Base-by-base conservation (phyloP, 768 basidiomycete genomes). In the Tephrocybe sp. region DNA sequence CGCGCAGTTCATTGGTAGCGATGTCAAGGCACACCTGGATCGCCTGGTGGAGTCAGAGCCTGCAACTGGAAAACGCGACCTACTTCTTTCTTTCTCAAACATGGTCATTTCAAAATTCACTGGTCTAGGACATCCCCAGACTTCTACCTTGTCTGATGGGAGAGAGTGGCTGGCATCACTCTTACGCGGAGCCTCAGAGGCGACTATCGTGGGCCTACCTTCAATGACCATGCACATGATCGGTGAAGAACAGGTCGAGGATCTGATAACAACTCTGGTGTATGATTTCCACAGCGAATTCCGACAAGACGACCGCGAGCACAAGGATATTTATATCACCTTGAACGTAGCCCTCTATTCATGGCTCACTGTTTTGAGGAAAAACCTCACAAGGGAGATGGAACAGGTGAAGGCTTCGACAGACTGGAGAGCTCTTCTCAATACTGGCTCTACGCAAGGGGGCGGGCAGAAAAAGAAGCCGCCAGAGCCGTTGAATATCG, bases 281-380 rank as follows among this genome's bases (percentile, higher is more conserved):
- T 92, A 92, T 56, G 81, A 85, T 60, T 91, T 91, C 67, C 72
- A 83, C 66, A 89, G 85, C 61, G 70, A 76, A 49, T 91, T 90
- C 63, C 71, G 73, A 31, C 71, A 74, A 51, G 78, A 76, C 20
- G 70, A 72, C 66, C 70, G 74, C 57, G 78, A 81, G 44, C 73
- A 77, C 26, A 85, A 90, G 57, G 87, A 89, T 57, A 90, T 93
- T 48, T 92, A 86, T 65, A 89, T 93, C 66, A 86, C 89, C 3
- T 73, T 93, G 56, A 92, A 93, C 69, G 82, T 91, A 61, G 78
- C 85, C 0, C 71, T 92, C 1, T 92, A 92, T 61, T 80, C 87
- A 8, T 91, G 89, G 88, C 77, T 92, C 39, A 89, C 87, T 1
- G 66, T 85, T 19, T 74, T 91, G 35, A 81, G 87, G 51, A 91